These are phyloP conservation scores for Aspergillus indologenus DNA, from an alignment of 495 filamentous ascomycete species.

Conservation along the genomic window DNA sequence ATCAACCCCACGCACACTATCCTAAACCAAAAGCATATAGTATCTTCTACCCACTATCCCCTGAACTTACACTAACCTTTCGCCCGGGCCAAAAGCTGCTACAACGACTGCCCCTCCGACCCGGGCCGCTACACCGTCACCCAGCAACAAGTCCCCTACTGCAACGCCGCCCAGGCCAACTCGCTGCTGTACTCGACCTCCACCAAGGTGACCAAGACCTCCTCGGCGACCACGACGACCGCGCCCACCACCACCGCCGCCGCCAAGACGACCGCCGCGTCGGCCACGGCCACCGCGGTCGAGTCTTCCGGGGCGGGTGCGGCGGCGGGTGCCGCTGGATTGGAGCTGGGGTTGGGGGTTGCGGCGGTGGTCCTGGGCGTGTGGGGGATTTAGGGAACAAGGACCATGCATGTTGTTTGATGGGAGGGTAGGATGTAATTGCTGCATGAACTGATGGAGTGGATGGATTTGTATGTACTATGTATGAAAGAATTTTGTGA, in stretches of 20 bases:
- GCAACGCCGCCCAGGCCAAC: slow-evolving; percentile 32
- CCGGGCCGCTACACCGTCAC: slow-evolving; percentile 22
- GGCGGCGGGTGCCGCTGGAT: slow-evolving; percentile 16
- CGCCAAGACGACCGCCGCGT: not conserved
- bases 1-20: too few relatives aligned
- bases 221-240: slow-evolving; percentile 9
- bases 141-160: slow-evolving; percentile 30
- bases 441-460: not conserved
- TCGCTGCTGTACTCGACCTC: slow-evolving; percentile 7
- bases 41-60: too few relatives aligned
- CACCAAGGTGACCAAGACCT: not conserved
- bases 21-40: too few relatives aligned
- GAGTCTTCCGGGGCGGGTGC: slow-evolving; percentile 23
- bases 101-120: slow-evolving; percentile 40
- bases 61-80: too few relatives aligned
- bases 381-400: not conserved
- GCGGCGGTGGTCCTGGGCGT: not conserved
- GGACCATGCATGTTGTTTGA: not conserved
- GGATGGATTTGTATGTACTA: not conserved
- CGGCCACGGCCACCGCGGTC: slow-evolving; percentile 4
- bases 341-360: slow-evolving; percentile 4
- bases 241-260: slow-evolving; percentile 13
- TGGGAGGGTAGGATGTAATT: not conserved
- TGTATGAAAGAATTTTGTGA: not conserved
- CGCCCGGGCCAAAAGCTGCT: slow-evolving; percentile 36